phyloP scores from a whole-genome alignment of 495 filamentous ascomycete genomes.

The Aspergillus leporis region DNA sequence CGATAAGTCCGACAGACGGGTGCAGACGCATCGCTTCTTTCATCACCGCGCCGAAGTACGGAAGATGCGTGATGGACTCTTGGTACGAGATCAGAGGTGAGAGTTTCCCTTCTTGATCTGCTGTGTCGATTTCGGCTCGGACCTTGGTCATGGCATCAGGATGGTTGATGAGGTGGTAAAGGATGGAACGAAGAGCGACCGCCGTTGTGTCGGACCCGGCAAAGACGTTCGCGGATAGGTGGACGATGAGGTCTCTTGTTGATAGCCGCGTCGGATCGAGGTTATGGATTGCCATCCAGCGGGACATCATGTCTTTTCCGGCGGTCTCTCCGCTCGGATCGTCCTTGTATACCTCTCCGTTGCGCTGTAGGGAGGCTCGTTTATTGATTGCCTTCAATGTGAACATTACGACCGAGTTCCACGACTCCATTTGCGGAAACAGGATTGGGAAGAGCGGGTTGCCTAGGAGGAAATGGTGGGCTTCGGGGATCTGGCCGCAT shows the following conservation, averaged over 20 bases:
- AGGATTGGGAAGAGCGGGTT: constrained; percentile 38
- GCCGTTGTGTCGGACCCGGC: constrained; percentile 59
- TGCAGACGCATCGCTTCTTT: constrained; percentile 61
- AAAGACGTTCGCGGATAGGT: constrained; percentile 33
- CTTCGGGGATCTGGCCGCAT: constrained; percentile 31
- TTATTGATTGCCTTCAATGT: constrained; percentile 27
- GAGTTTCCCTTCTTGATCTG: constrained; percentile 25
- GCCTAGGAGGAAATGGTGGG: constrained; percentile 35
- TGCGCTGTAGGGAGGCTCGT: constrained; percentile 30
- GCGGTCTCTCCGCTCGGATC: not conserved
- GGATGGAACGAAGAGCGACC: constrained; percentile 57
- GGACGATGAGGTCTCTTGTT: constrained; percentile 29
- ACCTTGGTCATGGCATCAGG: constrained; percentile 47
- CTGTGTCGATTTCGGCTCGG: constrained; percentile 54
- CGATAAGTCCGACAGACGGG: constrained; percentile 60
- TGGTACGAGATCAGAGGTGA: constrained; percentile 39
- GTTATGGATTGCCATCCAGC: constrained; percentile 28
- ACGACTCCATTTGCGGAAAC: constrained; percentile 36
- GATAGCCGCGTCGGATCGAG: constrained; percentile 27
- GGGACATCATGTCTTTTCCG: constrained; percentile 35
- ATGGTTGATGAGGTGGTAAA: constrained; percentile 61
- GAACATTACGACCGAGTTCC: constrained; percentile 32
- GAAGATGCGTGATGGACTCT: constrained; percentile 44
- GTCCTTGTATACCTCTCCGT: constrained; percentile 29
- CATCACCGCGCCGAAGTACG: constrained; percentile 55